Base-by-base conservation (phyloP, 2,329 filamentous ascomycete genomes). In the Periglandula ipomoeae region DNA sequence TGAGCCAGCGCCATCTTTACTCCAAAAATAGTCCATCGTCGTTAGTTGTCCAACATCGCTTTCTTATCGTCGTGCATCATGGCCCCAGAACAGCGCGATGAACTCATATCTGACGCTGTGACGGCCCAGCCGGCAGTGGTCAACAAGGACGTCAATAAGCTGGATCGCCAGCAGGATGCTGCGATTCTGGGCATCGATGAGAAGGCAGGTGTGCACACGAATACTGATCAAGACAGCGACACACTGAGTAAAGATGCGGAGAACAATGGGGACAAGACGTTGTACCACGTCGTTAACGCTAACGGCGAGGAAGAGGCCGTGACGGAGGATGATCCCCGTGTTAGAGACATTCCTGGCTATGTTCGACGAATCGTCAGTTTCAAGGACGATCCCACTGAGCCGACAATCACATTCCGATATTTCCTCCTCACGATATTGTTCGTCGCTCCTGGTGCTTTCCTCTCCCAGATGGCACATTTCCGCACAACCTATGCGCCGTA, bases 391-490 rank as follows among this genome's bases (percentile, higher is more conserved):
- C 70, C 77, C 1, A 70, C 64, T 3, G 63, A 78, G 24, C 73
- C 75, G 1, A 79, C 75, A 11, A 64, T 82, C 20, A 82, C 78
- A 1, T 81, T 82, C 53, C 73, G 78, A 23, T 82, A 79, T 56
- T 78, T 81, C 55, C 46, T 81, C 22, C 64, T 81, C 22, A 70
- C 73, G 5, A 59, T 76, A 48, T 51, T 81, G 17, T 80, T 81
- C 55, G 71, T 80, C 40, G 67, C 72, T 1, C 76, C 78, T 0
- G 78, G 78, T 2, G 78, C 78, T 2, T 76, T 81, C 53, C 58
- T 82, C 2, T 76, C 73, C 5, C 72, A 76, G 56, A 74, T 80
- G 70, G 73, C 71, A 52, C 68, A 71, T 44, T 82, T 72, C 56
- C 70, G 78, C 40, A 81, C 78, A 1, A 81, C 78, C 0, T 71